A percentile compares a stretch with the other conserved stretches of the same genome.
phyloP scores from a whole-genome alignment of 768 basidiomycete genomes.

The Tubosaeta brunneosetosa region DNA sequence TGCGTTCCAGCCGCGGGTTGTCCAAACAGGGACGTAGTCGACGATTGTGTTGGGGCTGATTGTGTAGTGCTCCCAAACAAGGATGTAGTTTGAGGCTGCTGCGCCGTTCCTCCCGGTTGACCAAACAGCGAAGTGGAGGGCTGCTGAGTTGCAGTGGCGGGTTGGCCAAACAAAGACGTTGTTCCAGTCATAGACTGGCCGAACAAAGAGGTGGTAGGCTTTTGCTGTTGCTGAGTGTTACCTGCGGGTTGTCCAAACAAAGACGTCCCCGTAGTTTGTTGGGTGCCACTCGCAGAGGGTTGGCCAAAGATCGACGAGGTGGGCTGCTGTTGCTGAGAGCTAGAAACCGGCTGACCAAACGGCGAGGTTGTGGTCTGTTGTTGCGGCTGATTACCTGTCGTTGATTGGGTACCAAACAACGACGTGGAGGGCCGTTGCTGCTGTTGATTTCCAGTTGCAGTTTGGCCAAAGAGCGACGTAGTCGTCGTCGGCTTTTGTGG shows the following conservation, averaged over 20 bases:
- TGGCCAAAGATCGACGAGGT: slow-evolving; percentile 27
- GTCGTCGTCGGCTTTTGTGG: slow-evolving; percentile 16
- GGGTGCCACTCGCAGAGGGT: slow-evolving; percentile 24
- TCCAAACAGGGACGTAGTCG: slow-evolving; percentile 19
- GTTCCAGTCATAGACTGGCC: slow-evolving; percentile 20
- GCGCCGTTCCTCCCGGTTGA: slow-evolving; percentile 24
- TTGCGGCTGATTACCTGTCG: slow-evolving; percentile 15
- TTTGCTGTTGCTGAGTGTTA: slow-evolving; percentile 24
- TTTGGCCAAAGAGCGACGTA: slow-evolving; percentile 35
- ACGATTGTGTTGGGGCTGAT: slow-evolving; percentile 8
- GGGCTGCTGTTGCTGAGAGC: slow-evolving; percentile 33
- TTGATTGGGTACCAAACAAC: slow-evolving; percentile 22
- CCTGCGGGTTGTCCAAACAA: slow-evolving; percentile 38
- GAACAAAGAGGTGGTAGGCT: slow-evolving; percentile 27
- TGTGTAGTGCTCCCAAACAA: slow-evolving; percentile 27
- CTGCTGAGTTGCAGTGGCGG: slow-evolving; percentile 32
- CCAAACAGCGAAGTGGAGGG: slow-evolving; percentile 34
- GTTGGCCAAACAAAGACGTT: slow-evolving; percentile 26
- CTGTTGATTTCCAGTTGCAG: slow-evolving; percentile 16
- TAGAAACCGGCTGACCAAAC: slow-evolving; percentile 27
- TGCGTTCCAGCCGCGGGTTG: slow-evolving; percentile 32
- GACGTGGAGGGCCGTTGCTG: slow-evolving; percentile 21
- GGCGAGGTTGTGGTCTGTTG: slow-evolving; percentile 11
- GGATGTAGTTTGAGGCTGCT: slow-evolving; percentile 23
- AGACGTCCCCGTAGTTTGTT: slow-evolving; percentile 24